Base-by-base conservation (phyloP, 371 early-diverging fungal species). In the Syncephalastrum sp. region DNA sequence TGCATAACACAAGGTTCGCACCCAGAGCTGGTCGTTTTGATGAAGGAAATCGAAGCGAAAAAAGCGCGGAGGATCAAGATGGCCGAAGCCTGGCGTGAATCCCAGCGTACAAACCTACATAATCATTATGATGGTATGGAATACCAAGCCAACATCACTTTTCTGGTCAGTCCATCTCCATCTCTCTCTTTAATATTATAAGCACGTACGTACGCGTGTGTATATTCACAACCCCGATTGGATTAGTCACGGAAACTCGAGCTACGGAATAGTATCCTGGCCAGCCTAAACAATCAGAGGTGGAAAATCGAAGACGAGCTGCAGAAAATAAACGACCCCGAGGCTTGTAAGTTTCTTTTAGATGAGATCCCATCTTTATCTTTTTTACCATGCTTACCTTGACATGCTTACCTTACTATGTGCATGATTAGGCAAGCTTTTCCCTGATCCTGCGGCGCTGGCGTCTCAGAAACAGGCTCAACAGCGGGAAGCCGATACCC, bases 41-140 rank as follows among this genome's bases (percentile, higher is more conserved):
- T 81, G 79, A 70, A 71, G 49, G 81, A 82, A 47, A 82, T 82
- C 50, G 81, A 79, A 59, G 72, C 75, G 25, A 81, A 77, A 63
- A 77, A 79, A 17, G 70, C 67, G 46, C 77, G 69, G 19, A 63
- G 81, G 7, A 61, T 82, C 38, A 65, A 60, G 10, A 68, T 69
- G 15, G 81, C 83, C 25, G 81, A 75, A 47, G 75, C 75, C 47
- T 77, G 83, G 69, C 66, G 72, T 49, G 70, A 54, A 65, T 68
- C 77, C 63, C 70, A 77, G 59, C 71, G 68, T n/a, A 68, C 65
- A 16, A 77, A 75, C 51, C 79, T 72, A 25, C 68, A 67, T 33
- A 64, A 61, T 21, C 69, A 75, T 24, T 79, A 63, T 53, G 75
- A 77, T 54, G 78, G 79, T 2, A 64, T 74, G 33, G 77, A 79